These are phyloP conservation scores for Salvia rosmarinus DNA, from an alignment of 257 asterid species.

Conservation along the genomic window DNA sequence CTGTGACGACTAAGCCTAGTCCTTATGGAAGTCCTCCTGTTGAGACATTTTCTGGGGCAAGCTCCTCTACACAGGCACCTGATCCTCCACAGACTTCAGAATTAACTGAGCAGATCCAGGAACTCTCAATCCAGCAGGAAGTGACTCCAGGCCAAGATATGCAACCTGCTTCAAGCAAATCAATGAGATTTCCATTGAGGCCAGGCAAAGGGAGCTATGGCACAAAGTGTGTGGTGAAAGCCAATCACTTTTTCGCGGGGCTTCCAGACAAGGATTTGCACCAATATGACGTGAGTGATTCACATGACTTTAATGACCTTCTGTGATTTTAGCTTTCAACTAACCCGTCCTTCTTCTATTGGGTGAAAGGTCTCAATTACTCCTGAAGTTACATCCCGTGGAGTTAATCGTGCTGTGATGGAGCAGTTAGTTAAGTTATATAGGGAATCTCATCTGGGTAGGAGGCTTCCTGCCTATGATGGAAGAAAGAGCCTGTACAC, in stretches of 20 bases:
- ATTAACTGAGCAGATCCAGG: conserved; percentile 49
- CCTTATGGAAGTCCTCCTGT: conserved; percentile 49
- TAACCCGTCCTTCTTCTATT: conserved; percentile 15
- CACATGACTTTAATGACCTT: background rate
- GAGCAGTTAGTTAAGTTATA: conserved; percentile 67
- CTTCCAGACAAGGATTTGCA: conserved; percentile 92
- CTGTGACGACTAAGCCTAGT: conserved; percentile 49
- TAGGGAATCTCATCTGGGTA: conserved; percentile 77
- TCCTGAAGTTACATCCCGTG: conserved; percentile 84
- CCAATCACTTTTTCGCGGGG: conserved; percentile 90
- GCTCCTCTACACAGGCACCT: conserved; percentile 58
- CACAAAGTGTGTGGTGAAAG: conserved; percentile 75
- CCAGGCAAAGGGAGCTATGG: conserved; percentile 89
- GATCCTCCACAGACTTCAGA: conserved; percentile 44
- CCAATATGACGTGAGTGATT: conserved; percentile 80
- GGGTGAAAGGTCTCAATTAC: conserved; percentile 66
- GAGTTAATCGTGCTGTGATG: conserved; percentile 93
- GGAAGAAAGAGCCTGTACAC: conserved; percentile 95
- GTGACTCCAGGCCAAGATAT: conserved; percentile 50
- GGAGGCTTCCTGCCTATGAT: conserved; percentile 96
- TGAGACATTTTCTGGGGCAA: conserved; percentile 50
- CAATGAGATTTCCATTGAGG: conserved; percentile 80
- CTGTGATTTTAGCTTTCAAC: background rate
- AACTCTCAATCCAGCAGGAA: conserved; percentile 54
- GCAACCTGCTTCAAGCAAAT: conserved; percentile 83